Conservation (phyloP, 2,329 filamentous ascomycete genomes). For the Fusarium pseudograminearum region DNA sequence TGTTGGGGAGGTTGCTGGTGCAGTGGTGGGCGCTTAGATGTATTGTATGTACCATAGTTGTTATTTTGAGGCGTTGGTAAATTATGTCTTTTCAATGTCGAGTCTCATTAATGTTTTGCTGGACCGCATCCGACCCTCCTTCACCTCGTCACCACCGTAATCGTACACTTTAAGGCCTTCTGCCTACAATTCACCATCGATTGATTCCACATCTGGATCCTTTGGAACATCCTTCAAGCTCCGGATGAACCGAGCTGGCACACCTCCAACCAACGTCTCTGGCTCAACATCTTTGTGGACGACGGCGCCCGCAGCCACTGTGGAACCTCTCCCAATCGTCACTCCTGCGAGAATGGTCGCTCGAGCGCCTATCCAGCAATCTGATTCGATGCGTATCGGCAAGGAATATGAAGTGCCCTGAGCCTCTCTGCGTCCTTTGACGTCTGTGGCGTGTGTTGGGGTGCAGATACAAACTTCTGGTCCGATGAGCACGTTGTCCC, state of each 20-base stretch:
- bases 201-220: neutral
- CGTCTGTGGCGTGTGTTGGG: conserved; percentile 5
- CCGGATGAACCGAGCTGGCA: conserved; percentile 18
- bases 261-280: conserved; percentile 24
- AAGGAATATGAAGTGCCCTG: conserved; percentile 19
- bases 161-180: neutral
- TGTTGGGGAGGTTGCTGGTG: conserved; percentile 10
- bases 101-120: neutral
- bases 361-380: conserved; percentile 23
- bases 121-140: neutral
- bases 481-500: conserved; percentile 4
- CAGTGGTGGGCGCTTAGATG: conserved; percentile 7
- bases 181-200: neutral
- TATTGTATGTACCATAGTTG: rapidly evolving
- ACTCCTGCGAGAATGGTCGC: conserved; percentile 17
- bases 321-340: conserved; percentile 14
- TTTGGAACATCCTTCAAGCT: conserved; percentile 9
- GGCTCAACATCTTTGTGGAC: conserved; percentile 19
- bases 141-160: neutral
- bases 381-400: conserved; percentile 17
- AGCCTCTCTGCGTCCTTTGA: neutral
- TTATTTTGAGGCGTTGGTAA: neutral
- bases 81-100: neutral
- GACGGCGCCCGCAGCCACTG: conserved; percentile 22
- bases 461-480: conserved; percentile 24